Evolutionary conservation across 2,329 filamentous ascomycete species (phyloP), one percentile per base, ranked within the genome.

Genomic region (Beauveria sp.): DNA sequence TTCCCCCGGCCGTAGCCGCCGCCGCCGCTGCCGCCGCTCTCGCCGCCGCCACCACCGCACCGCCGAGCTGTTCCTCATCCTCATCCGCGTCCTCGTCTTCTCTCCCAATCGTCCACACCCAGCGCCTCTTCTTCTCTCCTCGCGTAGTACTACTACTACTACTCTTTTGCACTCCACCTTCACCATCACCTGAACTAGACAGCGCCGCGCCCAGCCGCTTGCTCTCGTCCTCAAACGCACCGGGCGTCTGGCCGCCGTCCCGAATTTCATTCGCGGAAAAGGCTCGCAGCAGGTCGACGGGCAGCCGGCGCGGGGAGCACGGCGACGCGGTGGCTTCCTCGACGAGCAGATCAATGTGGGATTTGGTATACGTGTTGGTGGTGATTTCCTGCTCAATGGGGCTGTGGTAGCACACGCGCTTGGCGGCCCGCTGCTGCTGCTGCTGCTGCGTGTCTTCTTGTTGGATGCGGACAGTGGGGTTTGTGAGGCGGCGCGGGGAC

Each of bases 51-150:
- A 75, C 72, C 22, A 79, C 70, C 2, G 77, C 76, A 1, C 75
- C 77, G 41, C 75, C 76, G 5, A 78, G 69, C 16, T 50, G 50
- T 37, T 75, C 72, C 60, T 76, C 73, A 53, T 77, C 73, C 16
- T 76, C 73, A 16, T 78, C 73, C 7, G 73, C 75, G 2, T 74
- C 76, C 8, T 79, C 76, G 2, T 77, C 78, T 1, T 82, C 81
- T 62, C 79, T 78, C 3, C 80, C 82, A 50, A 88, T 86, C 1
- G 85, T 87, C 85, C 85, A 87, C 41, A 85, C 81, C 85, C 84
- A 87, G 48, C 80, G 80, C 14, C 84, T 76, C 71, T 82, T 85
- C 77, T 84, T 86, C 65, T 87, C 84, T 3, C 34, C 14, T 18
- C 51, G 16, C 7, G 46, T 9, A 9, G 51, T 10, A 12, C 34